These are phyloP conservation scores for Auricularia sp. DNA, from an alignment of 768 basidiomycete species.

Conservation along the genomic window DNA sequence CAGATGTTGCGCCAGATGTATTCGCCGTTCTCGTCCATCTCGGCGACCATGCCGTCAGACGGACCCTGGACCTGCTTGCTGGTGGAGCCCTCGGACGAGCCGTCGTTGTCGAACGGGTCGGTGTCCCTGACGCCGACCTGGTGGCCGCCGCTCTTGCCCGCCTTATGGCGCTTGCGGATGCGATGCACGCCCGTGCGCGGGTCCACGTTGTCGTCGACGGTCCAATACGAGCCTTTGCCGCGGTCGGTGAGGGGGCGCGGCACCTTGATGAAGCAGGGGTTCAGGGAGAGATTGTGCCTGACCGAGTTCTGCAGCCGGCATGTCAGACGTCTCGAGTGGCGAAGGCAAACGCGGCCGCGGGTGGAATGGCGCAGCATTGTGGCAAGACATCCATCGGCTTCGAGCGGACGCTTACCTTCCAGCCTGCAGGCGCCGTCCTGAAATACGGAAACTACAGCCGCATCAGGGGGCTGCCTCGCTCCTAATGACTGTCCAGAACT, in stretches of 20 bases:
- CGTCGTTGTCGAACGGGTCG: background rate
- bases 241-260: slow-evolving; percentile 85
- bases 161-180: slow-evolving; percentile 45
- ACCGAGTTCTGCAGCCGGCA: slow-evolving; percentile 63
- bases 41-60: background rate
- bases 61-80: background rate
- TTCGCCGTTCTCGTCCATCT: slow-evolving; percentile 69
- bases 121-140: background rate
- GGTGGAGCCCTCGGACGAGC: background rate
- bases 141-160: background rate
- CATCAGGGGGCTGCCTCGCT: background rate
- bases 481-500: slow-evolving; percentile 19
- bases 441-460: slow-evolving; percentile 73
- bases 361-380: background rate
- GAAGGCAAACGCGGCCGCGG: background rate
- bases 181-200: slow-evolving; percentile 84
- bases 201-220: slow-evolving; percentile 83
- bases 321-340: no score
- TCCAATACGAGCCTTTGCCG: slow-evolving; percentile 89
- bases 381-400: background rate
- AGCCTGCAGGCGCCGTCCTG: slow-evolving; percentile 76
- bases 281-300: slow-evolving; percentile 81
- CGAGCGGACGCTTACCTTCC: slow-evolving; percentile 45
- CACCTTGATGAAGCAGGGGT: slow-evolving; percentile 86
- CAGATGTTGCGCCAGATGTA: slow-evolving; percentile 73